phyloP scores from a whole-genome alignment of 2,329 filamentous ascomycete genomes.

The Orbilia brochopaga region DNA sequence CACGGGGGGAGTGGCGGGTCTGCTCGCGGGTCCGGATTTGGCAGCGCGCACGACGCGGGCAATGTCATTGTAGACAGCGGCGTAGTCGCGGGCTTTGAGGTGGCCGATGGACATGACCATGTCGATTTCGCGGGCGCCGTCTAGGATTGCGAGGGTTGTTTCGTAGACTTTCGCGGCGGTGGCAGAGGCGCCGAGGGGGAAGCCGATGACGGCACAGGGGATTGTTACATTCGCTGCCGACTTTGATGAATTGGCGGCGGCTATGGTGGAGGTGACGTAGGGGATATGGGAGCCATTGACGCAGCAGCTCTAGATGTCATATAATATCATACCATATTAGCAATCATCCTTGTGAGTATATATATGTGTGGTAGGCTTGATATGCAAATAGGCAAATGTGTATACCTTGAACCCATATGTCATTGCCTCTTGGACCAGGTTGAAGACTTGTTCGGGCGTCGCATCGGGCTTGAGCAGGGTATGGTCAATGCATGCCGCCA shows the following conservation, averaged over 20 bases:
- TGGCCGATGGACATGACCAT: conserved; percentile 54
- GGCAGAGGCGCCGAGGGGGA: conserved; percentile 53
- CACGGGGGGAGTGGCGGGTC: no score
- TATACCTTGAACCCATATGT: conserved; percentile 54
- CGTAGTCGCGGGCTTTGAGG: conserved; percentile 52
- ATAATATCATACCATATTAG: not conserved
- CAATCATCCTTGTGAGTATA: not conserved
- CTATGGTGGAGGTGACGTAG: conserved; percentile 19
- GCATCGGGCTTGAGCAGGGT: conserved; percentile 54
- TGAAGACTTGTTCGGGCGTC: conserved; percentile 51
- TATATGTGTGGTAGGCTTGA: not conserved
- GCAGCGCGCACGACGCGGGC: conserved; percentile 51
- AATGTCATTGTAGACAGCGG: conserved; percentile 52
- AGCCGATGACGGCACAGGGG: conserved; percentile 53
- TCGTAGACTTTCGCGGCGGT: conserved; percentile 54
- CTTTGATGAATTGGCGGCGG: conserved; percentile 3
- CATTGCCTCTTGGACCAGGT: conserved; percentile 53
- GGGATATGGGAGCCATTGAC: conserved; percentile 52
- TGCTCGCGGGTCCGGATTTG: not conserved
- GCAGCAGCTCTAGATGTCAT: conserved; percentile 55
- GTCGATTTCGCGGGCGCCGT: conserved; percentile 55
- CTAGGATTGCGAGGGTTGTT: conserved; percentile 52
- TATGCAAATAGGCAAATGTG: not conserved
- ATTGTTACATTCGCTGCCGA: no score
- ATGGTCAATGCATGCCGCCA: conserved; percentile 53